These are phyloP conservation scores for Phytophthora megakarya DNA, from an alignment of 352 stramenopile genomes.

Conservation along the genomic window DNA sequence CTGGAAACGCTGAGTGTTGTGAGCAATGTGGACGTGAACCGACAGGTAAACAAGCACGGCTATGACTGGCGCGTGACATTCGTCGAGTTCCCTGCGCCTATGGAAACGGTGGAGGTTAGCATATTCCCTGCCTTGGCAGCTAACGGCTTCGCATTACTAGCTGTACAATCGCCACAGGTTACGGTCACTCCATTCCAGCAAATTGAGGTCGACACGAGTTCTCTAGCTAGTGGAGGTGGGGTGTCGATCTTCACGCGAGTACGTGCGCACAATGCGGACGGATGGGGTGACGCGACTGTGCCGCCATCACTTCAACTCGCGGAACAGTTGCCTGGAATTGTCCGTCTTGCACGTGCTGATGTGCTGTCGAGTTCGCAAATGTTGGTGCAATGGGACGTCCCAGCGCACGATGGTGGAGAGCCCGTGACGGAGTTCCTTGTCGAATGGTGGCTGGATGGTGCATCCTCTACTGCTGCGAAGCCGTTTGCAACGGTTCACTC, in stretches of 20 bases:
- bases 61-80: constrained; percentile 94
- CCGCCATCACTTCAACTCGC: constrained; percentile 57
- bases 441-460: constrained; percentile 62
- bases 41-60: constrained; percentile 82
- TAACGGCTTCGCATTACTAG: constrained; percentile 59
- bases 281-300: constrained; percentile 46
- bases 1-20: constrained; percentile 91
- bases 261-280: constrained; percentile 58
- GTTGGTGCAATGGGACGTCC: constrained; percentile 80
- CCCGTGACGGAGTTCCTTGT: constrained; percentile 81
- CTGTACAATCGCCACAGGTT: constrained; percentile 50
- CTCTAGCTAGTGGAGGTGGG: constrained; percentile 31
- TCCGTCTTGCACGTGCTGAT: constrained; percentile 45
- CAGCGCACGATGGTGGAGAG: constrained; percentile 64
- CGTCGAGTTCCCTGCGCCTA: constrained; percentile 63
- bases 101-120: constrained; percentile 10
- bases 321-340: constrained; percentile 49
- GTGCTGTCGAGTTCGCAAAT: constrained; percentile 66
- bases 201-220: constrained; percentile 40
- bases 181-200: constrained; percentile 59
- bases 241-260: constrained; percentile 69
- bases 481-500: constrained; percentile 59
- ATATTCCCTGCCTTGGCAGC: constrained; percentile 42
- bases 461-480: constrained; percentile 44
- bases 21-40: constrained; percentile 89